These are phyloP conservation scores for Fusarium sp. DNA, from an alignment of 2,329 filamentous ascomycete genomes.

Conservation along the genomic window DNA sequence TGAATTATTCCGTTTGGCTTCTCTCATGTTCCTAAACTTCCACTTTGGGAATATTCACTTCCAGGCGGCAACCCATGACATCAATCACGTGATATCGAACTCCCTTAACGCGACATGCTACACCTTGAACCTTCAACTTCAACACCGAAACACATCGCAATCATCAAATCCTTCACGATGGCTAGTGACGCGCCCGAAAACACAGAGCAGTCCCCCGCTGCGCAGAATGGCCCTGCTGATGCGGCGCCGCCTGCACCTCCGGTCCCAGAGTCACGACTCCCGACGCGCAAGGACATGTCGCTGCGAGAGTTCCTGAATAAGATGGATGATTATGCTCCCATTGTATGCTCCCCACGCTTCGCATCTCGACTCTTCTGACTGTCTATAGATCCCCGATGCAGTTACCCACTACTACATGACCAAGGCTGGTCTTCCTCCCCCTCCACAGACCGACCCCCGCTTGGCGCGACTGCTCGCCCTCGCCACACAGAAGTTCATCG, in stretches of 20 bases:
- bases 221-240: slow-evolving; percentile 43
- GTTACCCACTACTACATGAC: slow-evolving; percentile 99
- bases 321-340: slow-evolving; percentile 98
- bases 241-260: slow-evolving; percentile 55
- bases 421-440: slow-evolving; percentile 89
- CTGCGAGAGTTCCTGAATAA: slow-evolving; percentile 91
- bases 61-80: slow-evolving; percentile 16
- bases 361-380: slow-evolving; percentile 15
- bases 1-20: neutral
- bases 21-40: neutral
- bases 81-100: slow-evolving; percentile 37
- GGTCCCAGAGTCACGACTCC: slow-evolving; percentile 67
- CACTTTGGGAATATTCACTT: slow-evolving; percentile 8
- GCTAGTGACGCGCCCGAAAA: slow-evolving; percentile 49
- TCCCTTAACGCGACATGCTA: slow-evolving; percentile 32
- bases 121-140: slow-evolving; percentile 14
- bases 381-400: slow-evolving; percentile 81
- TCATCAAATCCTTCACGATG: slow-evolving; percentile 44
- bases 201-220: slow-evolving; percentile 43
- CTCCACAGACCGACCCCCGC: slow-evolving; percentile 86
- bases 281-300: slow-evolving; percentile 88
- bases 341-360: slow-evolving; percentile 65
- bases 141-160: slow-evolving; percentile 27
- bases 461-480: slow-evolving; percentile 93
- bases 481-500: slow-evolving; percentile 98